Conservation (phyloP, 106 monocot species). For the Dendrobium nobile region DNA sequence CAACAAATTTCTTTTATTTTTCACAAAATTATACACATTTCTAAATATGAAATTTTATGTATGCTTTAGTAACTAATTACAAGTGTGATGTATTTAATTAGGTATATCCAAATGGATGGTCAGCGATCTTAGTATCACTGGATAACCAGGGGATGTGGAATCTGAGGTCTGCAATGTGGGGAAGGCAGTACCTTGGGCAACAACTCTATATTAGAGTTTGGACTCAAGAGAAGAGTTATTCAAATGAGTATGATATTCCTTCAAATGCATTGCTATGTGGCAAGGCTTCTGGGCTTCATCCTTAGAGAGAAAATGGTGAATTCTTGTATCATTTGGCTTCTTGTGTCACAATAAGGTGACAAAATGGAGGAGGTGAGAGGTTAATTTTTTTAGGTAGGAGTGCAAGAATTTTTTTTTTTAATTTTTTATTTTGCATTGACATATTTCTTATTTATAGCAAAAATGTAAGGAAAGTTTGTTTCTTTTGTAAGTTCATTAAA, state of each 20-base stretch:
- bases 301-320: background rate
- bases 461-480: background rate
- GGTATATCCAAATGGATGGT: conserved; percentile 91
- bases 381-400: background rate
- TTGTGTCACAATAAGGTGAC: conserved; percentile 3
- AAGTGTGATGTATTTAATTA: conserved; percentile 4
- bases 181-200: conserved; percentile 82
- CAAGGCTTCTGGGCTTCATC: conserved; percentile 30
- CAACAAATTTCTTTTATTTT: no score
- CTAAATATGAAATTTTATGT: no score
- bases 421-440: background rate
- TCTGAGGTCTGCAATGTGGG: conserved; percentile 83
- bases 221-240: conserved; percentile 57
- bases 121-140: conserved; percentile 69
- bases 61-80: background rate
- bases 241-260: conserved; percentile 81
- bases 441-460: background rate
- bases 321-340: conserved; percentile 6
- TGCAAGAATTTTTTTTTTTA: background rate
- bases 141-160: conserved; percentile 99
- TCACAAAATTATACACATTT: background rate
- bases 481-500: background rate
- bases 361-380: background rate
- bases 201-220: conserved; percentile 88
- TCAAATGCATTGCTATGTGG: conserved; percentile 66